Base-by-base conservation (phyloP, 2,329 filamentous ascomycete genomes). In the Coniochaeta sp. region DNA sequence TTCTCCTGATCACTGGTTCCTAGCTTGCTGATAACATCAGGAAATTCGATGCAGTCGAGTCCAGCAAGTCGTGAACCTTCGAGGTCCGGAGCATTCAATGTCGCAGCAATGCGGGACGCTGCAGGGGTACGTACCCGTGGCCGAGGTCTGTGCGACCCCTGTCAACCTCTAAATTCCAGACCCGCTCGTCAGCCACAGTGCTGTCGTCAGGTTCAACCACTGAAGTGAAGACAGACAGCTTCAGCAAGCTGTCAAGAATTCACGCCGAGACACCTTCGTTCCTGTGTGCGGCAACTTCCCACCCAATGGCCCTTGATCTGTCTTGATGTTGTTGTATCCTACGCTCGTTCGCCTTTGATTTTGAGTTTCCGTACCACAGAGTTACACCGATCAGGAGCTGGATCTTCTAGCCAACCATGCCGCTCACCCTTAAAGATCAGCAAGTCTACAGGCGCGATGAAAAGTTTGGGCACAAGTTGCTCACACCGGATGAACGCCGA, bases 401-500 rank as follows among this genome's bases (percentile, higher is more conserved):
- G 22, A n/a, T 17, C 12, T 52, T 31, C 16, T n/a, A 52, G 17
- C 22, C 47, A 14, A 67, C 59, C 59, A 79, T 79, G 76, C 68
- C 76, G 38, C 71, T 73, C 58, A 64, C 60, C 47, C 59, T 66
- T 8, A 72, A 66, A 63, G 77, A 78, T 62, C 75, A 72, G 7
- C 65, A 76, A 54, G 66, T 74, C 57, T 81, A 81, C 66, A 71
- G 79, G 59, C 71, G 73, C 47, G 78, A 81, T 70, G 77, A 76
- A 57, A 77, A 73, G 65, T 65, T 69, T 44, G 75, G 73, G 40
- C 74, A 77, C 66, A 77, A 68, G 63, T 66, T 75, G 22, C 64
- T 81, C 60, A 76, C 73, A 9, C 69, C 73, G n/a, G 70, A 74
- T 62, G 74, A 81, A 65, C 72, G 79, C 61, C 70, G 79, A 62